Evolutionary conservation across 192 early-diverging fungal genomes (phyloP).

Genomic region (Backusella macrospora): DNA sequence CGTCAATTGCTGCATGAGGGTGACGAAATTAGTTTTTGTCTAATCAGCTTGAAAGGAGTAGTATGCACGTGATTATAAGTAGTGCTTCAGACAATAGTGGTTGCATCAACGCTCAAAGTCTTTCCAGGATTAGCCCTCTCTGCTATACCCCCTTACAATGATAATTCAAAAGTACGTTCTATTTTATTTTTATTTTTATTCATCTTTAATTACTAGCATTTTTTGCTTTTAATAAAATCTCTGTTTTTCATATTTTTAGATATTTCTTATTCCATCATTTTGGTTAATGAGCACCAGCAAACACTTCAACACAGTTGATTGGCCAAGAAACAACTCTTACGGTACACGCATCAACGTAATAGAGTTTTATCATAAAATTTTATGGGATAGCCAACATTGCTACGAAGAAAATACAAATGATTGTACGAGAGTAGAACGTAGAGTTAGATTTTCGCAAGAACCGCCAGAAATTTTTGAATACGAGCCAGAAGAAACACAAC

Average conservation of each 20-base stretch:
- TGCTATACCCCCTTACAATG: constrained; percentile 2
- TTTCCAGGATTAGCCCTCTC: not conserved
- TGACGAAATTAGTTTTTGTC: not conserved
- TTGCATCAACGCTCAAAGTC: too few relatives aligned
- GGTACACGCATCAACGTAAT: constrained; percentile 10
- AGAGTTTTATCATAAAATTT: constrained; percentile 3
- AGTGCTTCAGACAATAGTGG: not conserved
- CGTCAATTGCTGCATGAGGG: not conserved
- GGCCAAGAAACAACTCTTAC: not conserved
- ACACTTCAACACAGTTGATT: not conserved
- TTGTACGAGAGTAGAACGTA: not conserved
- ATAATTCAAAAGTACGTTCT: not conserved
- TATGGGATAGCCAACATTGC: not conserved
- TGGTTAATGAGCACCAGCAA: not conserved
- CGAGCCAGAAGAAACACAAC: not conserved
- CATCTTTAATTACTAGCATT: constrained; percentile 11
- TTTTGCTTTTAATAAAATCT: not conserved
- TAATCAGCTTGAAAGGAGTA: not conserved
- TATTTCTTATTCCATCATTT: not conserved
- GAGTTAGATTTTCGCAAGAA: constrained; percentile 7
- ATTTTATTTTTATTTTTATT: constrained; percentile 14
- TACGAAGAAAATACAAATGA: not conserved
- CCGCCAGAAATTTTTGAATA: constrained; percentile 9
- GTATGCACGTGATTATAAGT: not conserved
- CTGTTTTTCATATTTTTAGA: not conserved